phyloP scores from a whole-genome alignment of 148 eudicot species.

The Hydrangea macrophylla region DNA sequence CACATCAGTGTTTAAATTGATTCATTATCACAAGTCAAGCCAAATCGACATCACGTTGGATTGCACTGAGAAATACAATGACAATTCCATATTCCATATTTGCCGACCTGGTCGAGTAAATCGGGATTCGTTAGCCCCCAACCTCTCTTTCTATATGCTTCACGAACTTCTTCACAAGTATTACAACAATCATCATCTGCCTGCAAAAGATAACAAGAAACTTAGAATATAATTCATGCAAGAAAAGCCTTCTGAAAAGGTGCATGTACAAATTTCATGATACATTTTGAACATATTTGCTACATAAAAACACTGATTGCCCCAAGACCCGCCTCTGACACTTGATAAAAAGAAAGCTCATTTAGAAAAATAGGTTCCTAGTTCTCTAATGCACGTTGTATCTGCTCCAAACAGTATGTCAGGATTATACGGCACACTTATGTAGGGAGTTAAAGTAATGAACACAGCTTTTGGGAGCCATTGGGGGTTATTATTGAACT shows the following conservation, averaged over 20 bases:
- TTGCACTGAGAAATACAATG: neutral
- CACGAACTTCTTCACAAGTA: constrained; percentile 97
- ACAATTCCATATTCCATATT: neutral
- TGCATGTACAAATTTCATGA: neutral
- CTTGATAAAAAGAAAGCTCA: constrained; percentile 2
- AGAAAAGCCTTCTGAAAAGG: neutral
- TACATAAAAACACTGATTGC: neutral
- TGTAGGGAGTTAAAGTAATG: no score
- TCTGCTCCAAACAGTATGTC: no score
- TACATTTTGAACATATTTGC: neutral
- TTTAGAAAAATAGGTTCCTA: neutral
- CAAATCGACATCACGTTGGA: neutral
- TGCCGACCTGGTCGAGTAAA: constrained; percentile 73
- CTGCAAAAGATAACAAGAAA: constrained; percentile 42
- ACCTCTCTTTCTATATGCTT: constrained; percentile 85
- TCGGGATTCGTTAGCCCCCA: constrained; percentile 86
- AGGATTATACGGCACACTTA: no score
- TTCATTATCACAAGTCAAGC: neutral
- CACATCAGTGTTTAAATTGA: neutral
- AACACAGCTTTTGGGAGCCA: no score
- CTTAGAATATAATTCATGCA: constrained; percentile 6
- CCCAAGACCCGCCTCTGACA: no score
- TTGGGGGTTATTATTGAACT: no score
- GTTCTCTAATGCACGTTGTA: neutral
- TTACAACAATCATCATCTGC: constrained; percentile 92